Evolutionary conservation across 805 yeast species (phyloP), one percentile per base, ranked within the genome.

Genomic region (Vanderwaltozyma verrucispora): DNA sequence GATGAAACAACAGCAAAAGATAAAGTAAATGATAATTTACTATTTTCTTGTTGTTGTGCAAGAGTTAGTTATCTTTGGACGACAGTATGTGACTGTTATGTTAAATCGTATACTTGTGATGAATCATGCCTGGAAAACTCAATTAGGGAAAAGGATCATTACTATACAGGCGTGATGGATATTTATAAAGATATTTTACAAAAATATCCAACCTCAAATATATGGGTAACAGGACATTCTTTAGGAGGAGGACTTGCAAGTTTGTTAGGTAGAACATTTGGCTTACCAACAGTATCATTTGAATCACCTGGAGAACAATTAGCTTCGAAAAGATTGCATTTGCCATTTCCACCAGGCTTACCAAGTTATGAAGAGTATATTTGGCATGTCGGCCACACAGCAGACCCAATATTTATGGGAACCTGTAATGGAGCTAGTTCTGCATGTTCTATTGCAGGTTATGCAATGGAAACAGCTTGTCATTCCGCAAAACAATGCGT

Each of bases 1-100:
- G 77, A 75, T 41, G 95, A 81, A 35, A 89, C 97, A 0, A 79
- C 82, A 0, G 74, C 69, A 1, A 77, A 75, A 41, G 98, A 92
- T 56, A 86, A 84, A 57, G 59, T 70, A 21, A 92, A 89, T 56
- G 97, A 92, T 56, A 92, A 92, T 52, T 54, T 89, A 40, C 62
- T 92, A 26, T 92, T 92, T 56, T 83, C 94, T 10, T 92, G 98
- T 59, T 92, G 98, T 58, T 92, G 98, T 63, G 97, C 95, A 0
- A 70, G 96, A 28, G 80, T 89, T 1, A 75, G 92, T 28, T 87
- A 86, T 46, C 61, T 85, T 60, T 92, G 97, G 98, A 75, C 80
- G 7, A 82, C 96, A 0, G 97, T 87, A 1, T 92, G 98, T 62
- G 96, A 87, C 58, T 92, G 98, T 56, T 89, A 80, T 53, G 74